Conservation (phyloP, 1,139 yeast species). For the Wickerhamomyces sp. region DNA sequence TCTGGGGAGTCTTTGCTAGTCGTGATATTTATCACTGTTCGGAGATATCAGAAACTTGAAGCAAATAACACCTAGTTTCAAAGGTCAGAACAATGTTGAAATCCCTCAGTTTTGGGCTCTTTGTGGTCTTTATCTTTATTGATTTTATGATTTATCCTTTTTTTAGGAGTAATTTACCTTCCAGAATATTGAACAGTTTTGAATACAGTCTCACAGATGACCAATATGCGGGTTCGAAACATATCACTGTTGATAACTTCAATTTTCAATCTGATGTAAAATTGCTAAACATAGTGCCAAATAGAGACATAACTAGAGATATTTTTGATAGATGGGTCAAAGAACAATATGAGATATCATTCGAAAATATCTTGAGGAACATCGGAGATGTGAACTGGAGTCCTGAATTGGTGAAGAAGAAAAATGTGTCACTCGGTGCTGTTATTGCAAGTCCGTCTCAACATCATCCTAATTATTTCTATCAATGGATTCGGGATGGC, state of each 20-base stretch:
- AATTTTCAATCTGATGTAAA: slow-evolving; percentile 18
- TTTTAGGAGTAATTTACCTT: no score
- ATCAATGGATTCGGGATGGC: slow-evolving; percentile 88
- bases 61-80: no score
- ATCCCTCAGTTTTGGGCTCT: no score
- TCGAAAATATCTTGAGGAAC: slow-evolving; percentile 53
- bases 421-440: slow-evolving; percentile 57
- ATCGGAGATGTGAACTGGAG: slow-evolving; percentile 50
- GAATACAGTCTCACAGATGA: background rate
- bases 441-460: slow-evolving; percentile 84
- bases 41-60: no score
- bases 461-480: slow-evolving; percentile 68
- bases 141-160: no score
- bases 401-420: slow-evolving; percentile 23
- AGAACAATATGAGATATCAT: slow-evolving; percentile 45
- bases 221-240: background rate
- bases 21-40: no score
- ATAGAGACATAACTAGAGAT: slow-evolving; percentile 22
- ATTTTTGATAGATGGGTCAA: slow-evolving; percentile 56
- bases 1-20: no score
- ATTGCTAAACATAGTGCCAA: slow-evolving; percentile 14
- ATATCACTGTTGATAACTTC: slow-evolving; percentile 17
- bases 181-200: no score
- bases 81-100: no score
- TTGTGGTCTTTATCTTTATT: no score